Conservation (phyloP, 2,329 filamentous ascomycete species). For the Colletotrichum truncatum region DNA sequence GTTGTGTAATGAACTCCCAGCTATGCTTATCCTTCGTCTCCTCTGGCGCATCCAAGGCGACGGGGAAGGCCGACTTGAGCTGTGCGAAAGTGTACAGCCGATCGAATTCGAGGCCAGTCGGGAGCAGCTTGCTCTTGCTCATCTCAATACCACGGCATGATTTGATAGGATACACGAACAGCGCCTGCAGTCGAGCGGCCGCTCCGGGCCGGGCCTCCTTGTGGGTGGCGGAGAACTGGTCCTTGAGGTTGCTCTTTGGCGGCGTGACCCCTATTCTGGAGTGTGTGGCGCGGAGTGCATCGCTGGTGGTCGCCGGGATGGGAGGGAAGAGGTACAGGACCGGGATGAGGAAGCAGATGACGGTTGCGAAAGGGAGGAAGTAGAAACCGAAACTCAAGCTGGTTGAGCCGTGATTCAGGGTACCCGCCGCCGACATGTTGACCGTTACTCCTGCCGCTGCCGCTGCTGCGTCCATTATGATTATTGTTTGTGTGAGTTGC, state of each 20-base stretch:
- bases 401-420: neutral
- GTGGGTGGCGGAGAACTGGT: conserved; percentile 31
- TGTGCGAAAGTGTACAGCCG: conserved; percentile 86
- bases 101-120: conserved; percentile 80
- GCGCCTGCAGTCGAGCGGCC: conserved; percentile 59
- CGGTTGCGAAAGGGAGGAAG: conserved; percentile 52
- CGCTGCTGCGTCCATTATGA: conserved; percentile 4
- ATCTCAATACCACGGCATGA: conserved; percentile 83
- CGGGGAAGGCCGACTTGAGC: conserved; percentile 59
- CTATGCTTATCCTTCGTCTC: conserved; percentile 51
- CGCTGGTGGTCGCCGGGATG: conserved; percentile 59
- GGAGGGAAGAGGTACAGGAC: conserved; percentile 65
- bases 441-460: neutral
- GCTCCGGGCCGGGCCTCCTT: conserved; percentile 23
- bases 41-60: conserved; percentile 43
- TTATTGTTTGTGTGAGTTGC: neutral
- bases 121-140: conserved; percentile 67
- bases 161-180: conserved; percentile 86
- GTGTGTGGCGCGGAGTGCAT: conserved; percentile 65
- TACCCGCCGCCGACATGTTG: conserved; percentile 5
- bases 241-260: conserved; percentile 47
- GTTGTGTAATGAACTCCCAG: conserved; percentile 79
- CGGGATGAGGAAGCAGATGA: conserved; percentile 61
- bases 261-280: conserved; percentile 53
- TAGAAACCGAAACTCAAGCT: conserved; percentile 39